Evolutionary conservation across 148 eudicot genomes (phyloP).

Genomic region (Heliamphora exappendiculata): DNA sequence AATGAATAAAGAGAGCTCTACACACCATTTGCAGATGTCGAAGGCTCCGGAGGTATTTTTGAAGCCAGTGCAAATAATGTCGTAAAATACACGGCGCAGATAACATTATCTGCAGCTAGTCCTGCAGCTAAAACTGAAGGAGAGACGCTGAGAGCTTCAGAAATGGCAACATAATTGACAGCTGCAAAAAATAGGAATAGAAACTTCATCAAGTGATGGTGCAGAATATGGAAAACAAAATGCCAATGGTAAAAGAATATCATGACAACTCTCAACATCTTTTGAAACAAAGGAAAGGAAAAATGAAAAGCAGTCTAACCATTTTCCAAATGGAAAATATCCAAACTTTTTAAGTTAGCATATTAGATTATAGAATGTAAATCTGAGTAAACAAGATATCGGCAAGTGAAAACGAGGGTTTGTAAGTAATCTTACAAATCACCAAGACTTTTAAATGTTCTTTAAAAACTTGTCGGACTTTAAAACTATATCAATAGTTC

Average conservation of each 20-base stretch:
- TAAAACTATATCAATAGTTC: neutral
- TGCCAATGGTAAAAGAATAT: neutral
- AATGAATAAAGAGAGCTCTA: conserved; percentile 3
- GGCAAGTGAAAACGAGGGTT: neutral
- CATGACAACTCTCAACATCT: neutral
- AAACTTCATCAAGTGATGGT: conserved; percentile 15
- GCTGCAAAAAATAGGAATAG: conserved; percentile 35
- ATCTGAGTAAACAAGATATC: neutral
- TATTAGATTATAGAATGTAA: neutral
- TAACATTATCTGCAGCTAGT: conserved; percentile 96
- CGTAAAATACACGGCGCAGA: conserved; percentile 89
- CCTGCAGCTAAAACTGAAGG: conserved; percentile 92
- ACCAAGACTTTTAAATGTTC: too few relatives aligned
- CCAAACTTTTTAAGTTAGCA: neutral
- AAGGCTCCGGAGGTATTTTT: conserved; percentile 69
- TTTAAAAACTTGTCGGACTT: too few relatives aligned
- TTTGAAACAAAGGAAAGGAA: neutral
- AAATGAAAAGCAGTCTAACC: neutral
- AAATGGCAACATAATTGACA: conserved; percentile 84
- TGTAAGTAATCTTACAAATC: too few relatives aligned
- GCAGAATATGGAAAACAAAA: neutral
- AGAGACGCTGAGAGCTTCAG: conserved; percentile 70
- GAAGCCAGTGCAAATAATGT: conserved; percentile 79
- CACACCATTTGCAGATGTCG: conserved; percentile 48
- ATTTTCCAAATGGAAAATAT: neutral